Evolutionary conservation across 495 filamentous ascomycete genomes (phyloP).

Genomic region (Daldinia loculata): DNA sequence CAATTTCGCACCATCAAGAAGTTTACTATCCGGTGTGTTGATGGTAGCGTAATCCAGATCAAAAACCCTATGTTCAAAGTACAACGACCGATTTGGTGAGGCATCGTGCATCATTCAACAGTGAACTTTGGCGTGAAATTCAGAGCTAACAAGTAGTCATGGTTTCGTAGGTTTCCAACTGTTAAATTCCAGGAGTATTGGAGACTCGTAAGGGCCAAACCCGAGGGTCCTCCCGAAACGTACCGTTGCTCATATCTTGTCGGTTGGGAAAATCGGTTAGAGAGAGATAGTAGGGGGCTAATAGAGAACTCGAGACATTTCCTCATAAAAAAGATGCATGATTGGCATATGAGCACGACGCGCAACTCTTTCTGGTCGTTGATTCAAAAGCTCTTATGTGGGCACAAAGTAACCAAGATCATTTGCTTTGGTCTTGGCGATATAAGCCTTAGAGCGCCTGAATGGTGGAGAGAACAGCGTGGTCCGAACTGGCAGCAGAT

Average conservation of each 20-base stretch:
- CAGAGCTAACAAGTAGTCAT: too few species aligned
- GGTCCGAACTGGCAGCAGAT: background rate
- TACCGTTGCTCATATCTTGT: conserved; percentile 53
- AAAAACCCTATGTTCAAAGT: background rate
- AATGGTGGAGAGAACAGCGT: background rate
- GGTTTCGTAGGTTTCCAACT: background rate
- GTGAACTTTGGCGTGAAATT: too few species aligned
- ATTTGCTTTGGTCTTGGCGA: conserved; percentile 54
- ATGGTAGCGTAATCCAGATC: background rate
- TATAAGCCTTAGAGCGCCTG: conserved; percentile 28
- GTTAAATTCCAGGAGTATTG: background rate
- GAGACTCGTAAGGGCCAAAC: background rate
- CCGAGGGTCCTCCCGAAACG: conserved; percentile 43
- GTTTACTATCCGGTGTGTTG: background rate
- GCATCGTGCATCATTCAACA: too few species aligned
- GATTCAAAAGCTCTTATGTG: conserved; percentile 43
- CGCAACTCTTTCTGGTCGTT: conserved; percentile 27
- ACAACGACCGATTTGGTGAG: background rate
- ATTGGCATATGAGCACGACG: background rate
- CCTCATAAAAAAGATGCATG: too few species aligned
- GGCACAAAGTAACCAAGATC: conserved; percentile 49
- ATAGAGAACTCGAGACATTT: conserved; percentile 27
- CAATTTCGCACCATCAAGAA: background rate
- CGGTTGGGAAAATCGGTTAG: conserved; percentile 50
- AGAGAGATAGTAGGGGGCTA: conserved; percentile 47